phyloP scores from a whole-genome alignment of 306 rosid species.

The Trifolium dubium region DNA sequence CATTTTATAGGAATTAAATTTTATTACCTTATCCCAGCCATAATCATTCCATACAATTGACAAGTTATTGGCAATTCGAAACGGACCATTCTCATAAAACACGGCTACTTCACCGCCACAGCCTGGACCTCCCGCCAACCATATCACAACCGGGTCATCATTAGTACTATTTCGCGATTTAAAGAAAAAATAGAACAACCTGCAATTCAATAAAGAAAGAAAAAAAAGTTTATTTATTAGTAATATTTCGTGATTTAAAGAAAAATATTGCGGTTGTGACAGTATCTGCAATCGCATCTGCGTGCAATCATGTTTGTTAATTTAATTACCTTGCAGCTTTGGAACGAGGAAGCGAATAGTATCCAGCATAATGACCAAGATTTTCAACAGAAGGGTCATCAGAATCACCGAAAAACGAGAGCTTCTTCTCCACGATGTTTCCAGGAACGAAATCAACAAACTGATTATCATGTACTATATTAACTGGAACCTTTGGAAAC shows the following conservation, averaged over 20 bases:
- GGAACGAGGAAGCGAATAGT: constrained; percentile 69
- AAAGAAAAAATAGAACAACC: constrained; percentile 92
- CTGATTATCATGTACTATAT: constrained; percentile 29
- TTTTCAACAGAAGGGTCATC: constrained; percentile 57
- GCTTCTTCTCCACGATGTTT: constrained; percentile 64
- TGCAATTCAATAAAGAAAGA: constrained; percentile 26
- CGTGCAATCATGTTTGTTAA: not conserved
- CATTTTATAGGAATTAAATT: not conserved
- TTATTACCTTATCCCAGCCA: constrained; percentile 86
- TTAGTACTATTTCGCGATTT: constrained; percentile 64
- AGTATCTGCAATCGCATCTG: not conserved
- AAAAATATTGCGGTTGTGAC: not conserved
- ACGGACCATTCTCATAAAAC: constrained; percentile 95
- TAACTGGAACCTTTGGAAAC: constrained; percentile 63
- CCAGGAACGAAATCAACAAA: constrained; percentile 41
- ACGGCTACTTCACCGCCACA: constrained; percentile 85
- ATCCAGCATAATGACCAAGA: constrained; percentile 90
- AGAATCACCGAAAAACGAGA: constrained; percentile 46
- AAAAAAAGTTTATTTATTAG: not conserved
- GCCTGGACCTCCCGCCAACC: constrained; percentile 99
- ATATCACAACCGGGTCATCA: constrained; percentile 75
- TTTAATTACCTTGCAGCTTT: constrained; percentile 65
- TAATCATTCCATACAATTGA: constrained; percentile 80
- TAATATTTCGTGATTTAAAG: too few relatives aligned
- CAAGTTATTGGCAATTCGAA: constrained; percentile 61